phyloP scores from a whole-genome alignment of 768 basidiomycete species.

The Dacryopinax spathularia region DNA sequence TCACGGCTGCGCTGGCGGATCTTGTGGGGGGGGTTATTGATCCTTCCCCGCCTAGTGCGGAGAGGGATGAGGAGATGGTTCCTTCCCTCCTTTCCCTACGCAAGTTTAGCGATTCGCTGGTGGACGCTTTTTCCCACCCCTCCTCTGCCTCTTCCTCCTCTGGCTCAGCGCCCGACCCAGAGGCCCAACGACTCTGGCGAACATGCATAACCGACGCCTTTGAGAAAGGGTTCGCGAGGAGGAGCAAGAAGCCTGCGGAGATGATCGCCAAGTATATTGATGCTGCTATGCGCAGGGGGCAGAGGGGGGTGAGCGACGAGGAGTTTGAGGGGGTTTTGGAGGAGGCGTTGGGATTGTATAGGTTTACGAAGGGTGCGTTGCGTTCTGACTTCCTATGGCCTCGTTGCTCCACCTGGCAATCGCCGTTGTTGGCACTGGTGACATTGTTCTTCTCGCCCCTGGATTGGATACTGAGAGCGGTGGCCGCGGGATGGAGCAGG shows the following conservation, averaged over 20 bases:
- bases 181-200: constrained; percentile 4
- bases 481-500: too few species aligned
- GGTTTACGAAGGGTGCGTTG: constrained; percentile 50
- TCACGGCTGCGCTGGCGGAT: background rate
- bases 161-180: constrained; percentile 13
- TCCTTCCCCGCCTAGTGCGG: constrained; percentile 3
- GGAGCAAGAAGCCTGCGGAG: constrained; percentile 69
- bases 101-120: constrained; percentile 37
- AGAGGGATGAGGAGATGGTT: constrained; percentile 65
- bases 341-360: constrained; percentile 55
- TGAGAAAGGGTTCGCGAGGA: constrained; percentile 53
- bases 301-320: constrained; percentile 48
- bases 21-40: background rate
- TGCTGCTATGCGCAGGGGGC: constrained; percentile 71
- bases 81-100: constrained; percentile 55
- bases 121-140: constrained; percentile 44
- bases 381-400: background rate
- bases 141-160: too few species aligned
- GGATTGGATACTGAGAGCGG: too few species aligned
- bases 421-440: background rate
- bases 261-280: constrained; percentile 89
- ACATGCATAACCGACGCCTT: constrained; percentile 41
- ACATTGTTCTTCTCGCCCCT: too few species aligned
- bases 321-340: constrained; percentile 53
- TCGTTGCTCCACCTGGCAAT: background rate